phyloP scores from a whole-genome alignment of 2,329 filamentous ascomycete species.

The Lasiodiplodia sp. region DNA sequence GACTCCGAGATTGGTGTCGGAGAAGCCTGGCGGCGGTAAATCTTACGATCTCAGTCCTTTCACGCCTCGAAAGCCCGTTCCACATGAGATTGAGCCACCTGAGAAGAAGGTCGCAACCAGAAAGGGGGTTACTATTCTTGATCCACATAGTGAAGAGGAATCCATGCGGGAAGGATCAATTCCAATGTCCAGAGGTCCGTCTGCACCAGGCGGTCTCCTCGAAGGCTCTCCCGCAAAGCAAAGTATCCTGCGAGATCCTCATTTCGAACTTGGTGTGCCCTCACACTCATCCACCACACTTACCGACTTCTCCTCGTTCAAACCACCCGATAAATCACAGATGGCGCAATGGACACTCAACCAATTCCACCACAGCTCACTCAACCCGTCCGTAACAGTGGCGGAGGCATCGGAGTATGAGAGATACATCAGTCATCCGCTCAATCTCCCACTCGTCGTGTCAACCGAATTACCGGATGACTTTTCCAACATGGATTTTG shows the following conservation, averaged over 20 bases:
- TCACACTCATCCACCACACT: constrained; percentile 34
- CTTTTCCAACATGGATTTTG: constrained; percentile 69
- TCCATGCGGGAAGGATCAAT: constrained; percentile 27
- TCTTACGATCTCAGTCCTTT: constrained; percentile 90
- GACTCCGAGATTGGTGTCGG: constrained; percentile 81
- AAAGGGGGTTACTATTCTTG: constrained; percentile 75
- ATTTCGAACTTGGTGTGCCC: constrained; percentile 43
- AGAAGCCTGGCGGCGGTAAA: constrained; percentile 74
- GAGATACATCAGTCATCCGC: constrained; percentile 86
- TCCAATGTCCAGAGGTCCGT: constrained; percentile 32
- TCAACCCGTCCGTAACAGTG: constrained; percentile 81
- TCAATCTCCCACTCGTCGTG: constrained; percentile 84
- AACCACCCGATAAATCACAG: constrained; percentile 76
- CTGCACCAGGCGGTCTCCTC: constrained; percentile 31
- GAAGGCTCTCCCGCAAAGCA: constrained; percentile 48
- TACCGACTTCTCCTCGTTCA: constrained; percentile 40
- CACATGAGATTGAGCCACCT: constrained; percentile 48
- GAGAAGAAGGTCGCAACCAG: constrained; percentile 65
- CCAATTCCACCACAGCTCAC: constrained; percentile 82
- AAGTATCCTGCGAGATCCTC: constrained; percentile 52
- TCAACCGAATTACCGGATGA: constrained; percentile 69
- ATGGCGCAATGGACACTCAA: constrained; percentile 88
- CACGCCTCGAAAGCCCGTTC: constrained; percentile 66
- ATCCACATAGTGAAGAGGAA: constrained; percentile 58
- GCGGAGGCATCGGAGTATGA: constrained; percentile 86